Conservation (phyloP, 1,139 yeast genomes). For the Suhomyces bribrorum region DNA sequence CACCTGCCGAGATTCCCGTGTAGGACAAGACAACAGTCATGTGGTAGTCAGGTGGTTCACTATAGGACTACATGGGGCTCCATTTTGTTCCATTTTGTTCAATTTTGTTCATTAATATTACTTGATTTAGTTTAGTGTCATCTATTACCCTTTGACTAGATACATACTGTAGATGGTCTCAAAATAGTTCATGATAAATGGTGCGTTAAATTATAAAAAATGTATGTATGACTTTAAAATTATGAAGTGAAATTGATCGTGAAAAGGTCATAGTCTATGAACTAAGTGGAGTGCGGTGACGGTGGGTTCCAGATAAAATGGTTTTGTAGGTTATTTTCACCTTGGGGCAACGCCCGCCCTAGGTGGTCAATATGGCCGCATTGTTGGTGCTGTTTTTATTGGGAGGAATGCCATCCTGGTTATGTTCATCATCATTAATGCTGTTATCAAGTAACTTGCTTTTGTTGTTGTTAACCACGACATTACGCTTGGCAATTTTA, state of each 20-base stretch:
- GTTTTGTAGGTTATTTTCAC: background rate
- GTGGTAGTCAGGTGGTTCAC: no score
- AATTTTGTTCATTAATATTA: no score
- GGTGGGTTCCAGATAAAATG: no score
- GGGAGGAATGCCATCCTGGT: conserved; percentile 9
- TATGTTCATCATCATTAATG: conserved; percentile 12
- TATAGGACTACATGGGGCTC: no score
- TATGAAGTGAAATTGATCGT: conserved; percentile 8
- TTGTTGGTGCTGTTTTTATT: conserved; percentile 12
- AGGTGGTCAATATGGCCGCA: conserved; percentile 17
- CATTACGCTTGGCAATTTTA: conserved; percentile 16
- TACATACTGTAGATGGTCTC: background rate
- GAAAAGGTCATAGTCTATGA: conserved; percentile 8
- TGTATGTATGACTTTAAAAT: background rate
- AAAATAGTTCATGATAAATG: background rate
- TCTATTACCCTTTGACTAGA: background rate
- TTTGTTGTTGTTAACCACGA: conserved; percentile 11
- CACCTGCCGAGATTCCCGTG: no score
- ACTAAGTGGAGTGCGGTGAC: no score
- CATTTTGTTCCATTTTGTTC: no score
- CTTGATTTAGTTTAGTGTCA: no score
- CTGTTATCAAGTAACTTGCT: conserved; percentile 11
- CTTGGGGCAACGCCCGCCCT: no score
- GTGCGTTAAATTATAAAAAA: background rate
- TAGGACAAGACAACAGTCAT: no score